Evolutionary conservation across 805 yeast species (phyloP), one percentile per base, ranked within the genome.

Genomic region (Metschnikowia gelsemii): DNA sequence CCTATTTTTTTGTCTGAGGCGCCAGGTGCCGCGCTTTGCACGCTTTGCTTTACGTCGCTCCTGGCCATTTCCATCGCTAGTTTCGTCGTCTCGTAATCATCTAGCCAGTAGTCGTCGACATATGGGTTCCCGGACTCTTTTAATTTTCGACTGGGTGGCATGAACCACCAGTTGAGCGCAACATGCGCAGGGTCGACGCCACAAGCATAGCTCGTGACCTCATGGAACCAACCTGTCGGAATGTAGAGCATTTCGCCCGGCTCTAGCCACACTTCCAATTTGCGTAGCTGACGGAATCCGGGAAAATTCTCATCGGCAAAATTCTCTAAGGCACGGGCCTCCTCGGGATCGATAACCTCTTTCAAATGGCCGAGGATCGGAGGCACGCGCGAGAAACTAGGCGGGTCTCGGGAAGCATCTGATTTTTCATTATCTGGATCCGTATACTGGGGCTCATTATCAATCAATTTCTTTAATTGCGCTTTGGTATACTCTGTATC

Each of bases 221-320:
- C 91, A 57, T 84, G 91, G 54, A 84, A 84, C 90, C 90, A 84
- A 2, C 91, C 89, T 1, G 85, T 75, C 0, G 91, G 91, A 19
- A 84, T 57, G 55, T 76, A 84, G 17, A 84, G 58, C 81, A 82
- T 78, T 35, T 83, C 79, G 0, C 88, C 88, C 0, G 82, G 80
- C 21, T 70, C 55, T 20, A 84, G 49, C 55, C 73, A 65, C 1
- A 79, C 79, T 13, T 71, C 64, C 12, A 72, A 54, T 33, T 69
- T 66, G 14, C 65, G 59, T 1, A 78, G 64, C 1, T 61, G 46
- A 29, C 70, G 54, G 37, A 81, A 66, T 1, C 70, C 66, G 0
- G 85, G 84, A 60, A 75, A 83, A 22, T 66, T 57, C 4, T 47
- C 39, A n/a, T 64, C 48, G 1, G 77, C 73, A 33, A 70, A 59